Conservation (phyloP, 2,329 filamentous ascomycete species). For the Colletotrichum truncatum region DNA sequence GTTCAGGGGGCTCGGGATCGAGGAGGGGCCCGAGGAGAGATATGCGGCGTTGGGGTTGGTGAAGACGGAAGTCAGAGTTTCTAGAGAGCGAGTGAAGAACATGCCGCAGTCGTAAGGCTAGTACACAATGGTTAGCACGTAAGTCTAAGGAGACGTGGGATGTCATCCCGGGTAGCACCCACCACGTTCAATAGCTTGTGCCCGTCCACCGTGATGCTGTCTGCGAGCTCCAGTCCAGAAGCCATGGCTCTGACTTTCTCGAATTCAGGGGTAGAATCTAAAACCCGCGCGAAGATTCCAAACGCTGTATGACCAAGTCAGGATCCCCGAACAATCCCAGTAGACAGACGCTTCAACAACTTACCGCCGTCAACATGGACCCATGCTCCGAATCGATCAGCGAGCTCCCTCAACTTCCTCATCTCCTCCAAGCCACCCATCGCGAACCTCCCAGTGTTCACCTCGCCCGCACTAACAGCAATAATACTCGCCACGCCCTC, state of each 20-base stretch:
- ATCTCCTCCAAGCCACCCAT: slow-evolving; percentile 67
- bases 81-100: slow-evolving; percentile 77
- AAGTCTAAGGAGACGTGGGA: not conserved
- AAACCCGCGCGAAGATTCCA: slow-evolving; percentile 78
- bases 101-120: slow-evolving; percentile 91
- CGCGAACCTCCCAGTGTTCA: slow-evolving; percentile 88
- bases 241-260: slow-evolving; percentile 56
- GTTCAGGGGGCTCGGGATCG: slow-evolving; percentile 83
- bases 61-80: slow-evolving; percentile 72
- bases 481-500: slow-evolving; percentile 75
- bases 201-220: slow-evolving; percentile 86
- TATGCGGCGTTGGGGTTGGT: slow-evolving; percentile 89
- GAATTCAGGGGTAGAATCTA: slow-evolving; percentile 68
- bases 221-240: slow-evolving; percentile 79
- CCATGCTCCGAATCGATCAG: slow-evolving; percentile 81
- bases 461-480: slow-evolving; percentile 84
- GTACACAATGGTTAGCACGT: not conserved
- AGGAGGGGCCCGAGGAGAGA: slow-evolving; percentile 55
- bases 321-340: slow-evolving; percentile 9
- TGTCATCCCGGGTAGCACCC: slow-evolving; percentile 39
- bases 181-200: slow-evolving; percentile 95
- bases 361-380: slow-evolving; percentile 84
- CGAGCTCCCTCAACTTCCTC: slow-evolving; percentile 71
- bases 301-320: slow-evolving; percentile 67
- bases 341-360: slow-evolving; percentile 34